These are phyloP conservation scores for Daedaleopsis sinensis DNA, from an alignment of 768 basidiomycete genomes.

Conservation along the genomic window DNA sequence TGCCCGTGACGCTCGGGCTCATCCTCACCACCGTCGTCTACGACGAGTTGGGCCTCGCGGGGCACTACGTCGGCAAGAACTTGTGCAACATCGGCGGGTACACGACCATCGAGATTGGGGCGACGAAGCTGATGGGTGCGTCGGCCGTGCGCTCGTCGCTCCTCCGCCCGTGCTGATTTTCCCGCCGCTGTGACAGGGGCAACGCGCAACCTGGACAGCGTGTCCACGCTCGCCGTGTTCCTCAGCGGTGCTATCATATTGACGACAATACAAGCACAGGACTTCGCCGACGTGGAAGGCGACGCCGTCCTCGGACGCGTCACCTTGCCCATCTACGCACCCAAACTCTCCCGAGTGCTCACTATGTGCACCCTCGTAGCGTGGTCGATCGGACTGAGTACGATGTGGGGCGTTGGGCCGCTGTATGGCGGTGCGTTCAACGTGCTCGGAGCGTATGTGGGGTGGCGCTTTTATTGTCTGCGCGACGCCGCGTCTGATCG, in stretches of 20 bases:
- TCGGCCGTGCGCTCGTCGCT: neutral
- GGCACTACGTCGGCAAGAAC: conserved; percentile 35
- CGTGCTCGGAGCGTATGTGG: neutral
- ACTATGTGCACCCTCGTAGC: neutral
- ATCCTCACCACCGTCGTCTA: conserved; percentile 26
- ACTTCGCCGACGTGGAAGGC: conserved; percentile 11
- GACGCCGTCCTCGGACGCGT: conserved; percentile 1
- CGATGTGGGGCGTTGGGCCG: conserved; percentile 3
- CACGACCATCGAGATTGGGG: conserved; percentile 36
- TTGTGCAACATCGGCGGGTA: conserved; percentile 36
- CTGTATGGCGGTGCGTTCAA: neutral
- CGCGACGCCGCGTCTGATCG: neutral
- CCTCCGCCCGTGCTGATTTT: too few species aligned
- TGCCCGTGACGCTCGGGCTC: conserved; percentile 20
- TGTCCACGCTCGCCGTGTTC: neutral
- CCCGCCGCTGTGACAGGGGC: neutral
- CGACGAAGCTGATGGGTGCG: conserved; percentile 30
- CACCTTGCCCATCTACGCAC: conserved; percentile 5
- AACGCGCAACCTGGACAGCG: neutral
- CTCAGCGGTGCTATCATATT: conserved; percentile 7
- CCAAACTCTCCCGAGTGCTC: neutral
- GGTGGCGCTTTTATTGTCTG: neutral
- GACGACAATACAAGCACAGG: conserved; percentile 13
- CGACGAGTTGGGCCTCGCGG: conserved; percentile 33
- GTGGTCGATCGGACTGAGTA: conserved; percentile 6